Base-by-base conservation (phyloP, 495 filamentous ascomycete genomes). In the Aspergillus steynii region DNA sequence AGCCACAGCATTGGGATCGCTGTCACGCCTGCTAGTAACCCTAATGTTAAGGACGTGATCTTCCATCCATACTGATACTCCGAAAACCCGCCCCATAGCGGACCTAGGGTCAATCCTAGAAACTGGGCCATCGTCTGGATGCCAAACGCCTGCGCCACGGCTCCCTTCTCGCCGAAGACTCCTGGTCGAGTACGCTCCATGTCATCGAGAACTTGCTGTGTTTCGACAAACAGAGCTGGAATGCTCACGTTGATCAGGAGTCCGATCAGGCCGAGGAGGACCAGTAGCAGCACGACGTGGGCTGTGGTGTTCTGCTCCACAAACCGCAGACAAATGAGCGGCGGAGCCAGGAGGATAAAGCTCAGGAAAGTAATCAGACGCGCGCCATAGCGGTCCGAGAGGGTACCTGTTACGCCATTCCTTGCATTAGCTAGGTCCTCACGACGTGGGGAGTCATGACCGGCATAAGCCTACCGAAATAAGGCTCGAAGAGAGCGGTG, bases 311-410 rank as follows among this genome's bases (percentile, higher is more conserved):
- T 81, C 29, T 80, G 57, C 5, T 76, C 79, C 4, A 91, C 82
- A 61, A 91, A 82, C 6, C 88, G 81, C 20, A 94, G 74, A 31
- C 86, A 81, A 27, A 89, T 76, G 53, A 90, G 77, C 15, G 85
- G 77, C 0, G 87, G 85, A 5, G 83, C 68, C 2, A 81, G 78
- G 10, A 87, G 45, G 20, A 84, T 63, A 68, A 93, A 94, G 3
- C 89, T 90, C 8, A 67, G 64, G 12, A 87, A 76, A 0, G 85
- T 75, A 5, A 85, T 77, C 74, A 81, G 85, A 20, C 86, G 85
- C 5, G 88, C 80, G 53, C 72, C 72, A 63, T 85, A 83, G 14
- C 77, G 80, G 72, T 95, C 91, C 12, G 83, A 80, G 9, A 87
- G 69, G 28, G 61, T 64, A 20, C 91, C 90, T 74, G 46, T 42